Base-by-base conservation (phyloP, 176 grass and related monocot genomes). In the Oryza australiensis region DNA sequence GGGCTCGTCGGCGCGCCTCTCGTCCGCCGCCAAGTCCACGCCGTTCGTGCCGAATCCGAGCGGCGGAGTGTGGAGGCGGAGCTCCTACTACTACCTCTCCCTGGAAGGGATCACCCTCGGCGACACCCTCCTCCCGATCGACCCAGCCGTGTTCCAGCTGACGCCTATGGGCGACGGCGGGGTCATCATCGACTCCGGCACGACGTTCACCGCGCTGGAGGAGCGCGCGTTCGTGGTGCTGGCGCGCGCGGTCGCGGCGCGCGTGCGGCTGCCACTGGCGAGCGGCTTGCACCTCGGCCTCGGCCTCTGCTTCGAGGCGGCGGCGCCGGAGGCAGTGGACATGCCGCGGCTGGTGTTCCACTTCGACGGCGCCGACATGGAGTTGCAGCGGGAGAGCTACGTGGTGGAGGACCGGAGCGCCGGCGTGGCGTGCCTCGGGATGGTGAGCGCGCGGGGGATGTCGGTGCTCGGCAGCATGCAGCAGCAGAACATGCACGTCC, bases 381-480 rank as follows among this genome's bases (percentile, higher is more conserved):
- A 49, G 45, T 10, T 91, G 26, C 79, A 76, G 5, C 45, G 68
- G 33, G 55, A 35, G 46, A 95, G 89, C 87, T 75, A 87, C 73
- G 75, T 97, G 26, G 57, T 87, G 69, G 70, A 69, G 13, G 86
- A 91, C 83, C 16, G 14, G 22, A 28, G 1, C 20, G 53, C 67
- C 2, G 29, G 64, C 1, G 74, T 89, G 34, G 65, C 64, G 34
- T 93, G 90, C 87, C 35, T 83, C 34, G 87, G 87, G 42, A 70
- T 89, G 28, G 74, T 66, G 51, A 79, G 80, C 70, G 30, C 81
- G 32, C 26, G 65, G n/a, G 88, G 83, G 51, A 83, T 85, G 78
- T 84, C 86, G 11, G 72, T 87, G 78, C 57, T 94, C n/a, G 92
- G 92, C 42, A 94, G 88, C 82, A 82, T 89, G 63, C 90, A 88